Percentiles rank a stretch among this genome's conserved stretches.
Conservation (phyloP, 2,329 filamentous ascomycete species). For the Colletotrichum magnum region DNA sequence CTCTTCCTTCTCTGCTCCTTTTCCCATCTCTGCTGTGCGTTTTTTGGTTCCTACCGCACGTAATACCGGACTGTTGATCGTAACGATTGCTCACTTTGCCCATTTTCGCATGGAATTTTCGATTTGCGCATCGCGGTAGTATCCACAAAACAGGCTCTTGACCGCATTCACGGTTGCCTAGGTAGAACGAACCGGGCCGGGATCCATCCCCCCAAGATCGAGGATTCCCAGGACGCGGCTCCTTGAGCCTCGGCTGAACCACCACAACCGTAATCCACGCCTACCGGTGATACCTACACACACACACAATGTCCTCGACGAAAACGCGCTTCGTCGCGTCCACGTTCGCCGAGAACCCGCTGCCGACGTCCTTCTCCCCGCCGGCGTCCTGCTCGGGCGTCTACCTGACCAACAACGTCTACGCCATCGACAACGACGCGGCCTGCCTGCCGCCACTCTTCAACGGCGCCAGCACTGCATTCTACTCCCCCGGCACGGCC, state of each 20-base stretch:
- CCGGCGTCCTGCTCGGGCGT: conserved; percentile 41
- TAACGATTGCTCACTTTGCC: neutral
- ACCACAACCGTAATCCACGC: neutral
- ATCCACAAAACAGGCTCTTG: conserved; percentile 8
- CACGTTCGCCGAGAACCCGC: conserved; percentile 40
- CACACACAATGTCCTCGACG: neutral
- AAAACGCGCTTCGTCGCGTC: conserved; percentile 37
- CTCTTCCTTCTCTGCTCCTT: neutral
- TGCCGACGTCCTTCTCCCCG: conserved; percentile 44
- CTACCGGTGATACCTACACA: too few relatives aligned
- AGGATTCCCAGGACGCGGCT: neutral
- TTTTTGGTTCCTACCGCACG: neutral
- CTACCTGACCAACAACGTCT: conserved; percentile 39
- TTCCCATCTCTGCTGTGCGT: neutral
- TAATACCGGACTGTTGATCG: neutral
- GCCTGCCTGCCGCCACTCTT: conserved; percentile 44
- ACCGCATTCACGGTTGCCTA: neutral
- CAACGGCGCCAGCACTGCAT: conserved; percentile 37
- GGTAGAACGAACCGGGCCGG: neutral
- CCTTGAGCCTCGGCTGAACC: neutral
- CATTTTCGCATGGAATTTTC: neutral
- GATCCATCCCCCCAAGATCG: neutral
- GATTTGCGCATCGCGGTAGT: neutral
- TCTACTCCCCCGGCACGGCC: conserved; percentile 38
- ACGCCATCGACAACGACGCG: conserved; percentile 41